Percentiles rank a stretch among this genome's conserved stretches.
Conservation (phyloP, 345 rosid genomes). For the Eucalyptus rudis region DNA sequence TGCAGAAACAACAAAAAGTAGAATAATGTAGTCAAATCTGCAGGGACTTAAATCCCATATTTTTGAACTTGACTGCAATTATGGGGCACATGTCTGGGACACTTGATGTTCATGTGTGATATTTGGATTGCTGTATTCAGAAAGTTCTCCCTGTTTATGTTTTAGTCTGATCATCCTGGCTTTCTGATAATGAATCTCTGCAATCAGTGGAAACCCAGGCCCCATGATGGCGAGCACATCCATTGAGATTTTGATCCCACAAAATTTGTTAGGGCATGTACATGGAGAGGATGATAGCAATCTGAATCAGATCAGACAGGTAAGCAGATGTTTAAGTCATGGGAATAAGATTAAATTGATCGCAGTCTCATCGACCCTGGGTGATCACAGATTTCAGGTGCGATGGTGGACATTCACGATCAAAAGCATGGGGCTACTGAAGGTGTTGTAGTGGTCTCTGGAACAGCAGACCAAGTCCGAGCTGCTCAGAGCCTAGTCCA, state of each 20-base stretch:
- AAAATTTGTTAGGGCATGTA: slow-evolving; percentile 37
- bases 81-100: not conserved
- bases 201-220: slow-evolving; percentile 35
- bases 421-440: slow-evolving; percentile 54
- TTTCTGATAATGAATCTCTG: not conserved
- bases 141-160: not conserved
- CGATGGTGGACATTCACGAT: slow-evolving; percentile 55
- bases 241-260: slow-evolving; percentile 63
- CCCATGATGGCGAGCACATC: slow-evolving; percentile 14
- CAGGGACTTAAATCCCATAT: not conserved
- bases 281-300: slow-evolving; percentile 57
- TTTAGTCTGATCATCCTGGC: not conserved
- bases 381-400: slow-evolving; percentile 49
- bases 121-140: not conserved
- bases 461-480: slow-evolving; percentile 47
- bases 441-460: slow-evolving; percentile 47
- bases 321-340: slow-evolving; percentile 3
- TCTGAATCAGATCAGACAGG: slow-evolving; percentile 58
- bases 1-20: not conserved
- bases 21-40: not conserved
- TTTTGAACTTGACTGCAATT: not conserved
- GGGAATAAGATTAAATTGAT: not conserved
- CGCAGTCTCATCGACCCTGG: not conserved
- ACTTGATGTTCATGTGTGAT: not conserved
- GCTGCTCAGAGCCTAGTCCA: slow-evolving; percentile 70